Evolutionary conservation across 2,329 filamentous ascomycete species (phyloP), one percentile per base, ranked within the genome.

Genomic region (Talaromyces sp.): DNA sequence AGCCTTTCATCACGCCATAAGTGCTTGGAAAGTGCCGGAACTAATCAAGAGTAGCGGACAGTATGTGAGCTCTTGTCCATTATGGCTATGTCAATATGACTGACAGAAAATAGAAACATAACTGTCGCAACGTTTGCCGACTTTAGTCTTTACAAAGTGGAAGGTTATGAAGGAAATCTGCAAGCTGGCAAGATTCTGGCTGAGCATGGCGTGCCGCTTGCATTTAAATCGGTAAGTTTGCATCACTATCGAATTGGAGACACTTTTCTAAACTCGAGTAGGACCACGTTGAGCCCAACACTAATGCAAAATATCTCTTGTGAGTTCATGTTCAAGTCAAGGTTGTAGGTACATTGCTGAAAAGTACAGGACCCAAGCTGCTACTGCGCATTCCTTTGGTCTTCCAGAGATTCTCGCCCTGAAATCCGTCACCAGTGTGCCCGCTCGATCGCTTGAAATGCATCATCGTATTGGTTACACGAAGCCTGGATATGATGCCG

Each of bases 81-180:
- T 40, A 16, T 39, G 33, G 4, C 80, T 75, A 84, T 84, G 14
- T 80, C 79, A 12, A n/a, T n/a, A n/a, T n/a, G n/a, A 78, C 79
- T 0, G 73, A 82, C 35, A 25, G 14, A 7, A 28, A 8, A 25
- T 9, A 16, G 84, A 82, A n/a, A 83, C 81, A 3, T 83, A 80
- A 16, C 87, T 84, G n/a, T 76, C n/a, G 68, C 68, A 8, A 68
- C 89, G 3, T 90, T 90, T 67, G 87, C 88, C 9, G 87, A 90
- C 69, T 88, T 87, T 70, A 89, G 89, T 84, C 88, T 84, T 72
- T 90, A 89, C 80, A 89, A 90, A 74, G 80, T 83, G 1, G 88
- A 90, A 74, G 78, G 86, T 0, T 88, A 87, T 67, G 77, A 84
- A 4, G 87, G 82, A 0, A 88, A 86, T 11, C 85, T 89, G 70